Evolutionary conservation across 495 filamentous ascomycete species (phyloP).

Genomic region (Penicillium robsamsonii): DNA sequence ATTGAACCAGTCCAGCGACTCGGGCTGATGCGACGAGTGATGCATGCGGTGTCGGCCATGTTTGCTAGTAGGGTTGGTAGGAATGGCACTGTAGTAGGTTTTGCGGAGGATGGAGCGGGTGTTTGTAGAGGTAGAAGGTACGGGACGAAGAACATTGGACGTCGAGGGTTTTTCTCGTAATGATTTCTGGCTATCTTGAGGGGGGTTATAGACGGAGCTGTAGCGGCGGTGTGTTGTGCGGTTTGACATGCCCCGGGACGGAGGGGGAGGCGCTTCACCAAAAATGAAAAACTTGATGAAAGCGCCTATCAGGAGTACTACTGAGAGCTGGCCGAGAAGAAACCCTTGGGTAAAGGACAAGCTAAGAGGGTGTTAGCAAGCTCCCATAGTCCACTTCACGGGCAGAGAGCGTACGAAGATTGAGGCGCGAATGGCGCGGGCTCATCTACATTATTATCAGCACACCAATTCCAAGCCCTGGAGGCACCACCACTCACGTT

Average conservation of each 20-base stretch:
- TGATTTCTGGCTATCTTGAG: slow-evolving; percentile 35
- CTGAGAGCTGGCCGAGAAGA: slow-evolving; percentile 86
- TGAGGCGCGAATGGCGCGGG: slow-evolving; percentile 37
- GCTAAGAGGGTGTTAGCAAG: slow-evolving; percentile 20
- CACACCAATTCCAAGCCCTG: slow-evolving; percentile 1
- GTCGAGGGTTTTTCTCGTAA: slow-evolving; percentile 75
- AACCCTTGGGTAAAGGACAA: slow-evolving; percentile 63
- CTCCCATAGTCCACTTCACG: slow-evolving; percentile 18
- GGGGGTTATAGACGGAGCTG: slow-evolving; percentile 50
- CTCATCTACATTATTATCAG: slow-evolving; percentile 32
- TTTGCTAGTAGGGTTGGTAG: slow-evolving; percentile 41
- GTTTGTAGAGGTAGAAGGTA: slow-evolving; percentile 58
- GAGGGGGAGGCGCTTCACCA: slow-evolving; percentile 82
- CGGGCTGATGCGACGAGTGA: slow-evolving; percentile 85
- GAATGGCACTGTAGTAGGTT: slow-evolving; percentile 92
- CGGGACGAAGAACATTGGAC: slow-evolving; percentile 67
- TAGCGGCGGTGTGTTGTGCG: slow-evolving; percentile 61
- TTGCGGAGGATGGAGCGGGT: slow-evolving; percentile 91
- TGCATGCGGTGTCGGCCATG: slow-evolving; percentile 48
- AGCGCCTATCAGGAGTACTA: slow-evolving; percentile 81
- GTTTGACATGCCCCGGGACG: slow-evolving; percentile 73
- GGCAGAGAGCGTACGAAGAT: slow-evolving; percentile 44
- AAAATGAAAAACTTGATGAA: slow-evolving; percentile 99
- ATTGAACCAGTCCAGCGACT: slow-evolving; percentile 99
- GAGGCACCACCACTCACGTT: slow-evolving; percentile 22